Conservation (phyloP, 495 filamentous ascomycete genomes). For the Lasiosphaeria ovina region DNA sequence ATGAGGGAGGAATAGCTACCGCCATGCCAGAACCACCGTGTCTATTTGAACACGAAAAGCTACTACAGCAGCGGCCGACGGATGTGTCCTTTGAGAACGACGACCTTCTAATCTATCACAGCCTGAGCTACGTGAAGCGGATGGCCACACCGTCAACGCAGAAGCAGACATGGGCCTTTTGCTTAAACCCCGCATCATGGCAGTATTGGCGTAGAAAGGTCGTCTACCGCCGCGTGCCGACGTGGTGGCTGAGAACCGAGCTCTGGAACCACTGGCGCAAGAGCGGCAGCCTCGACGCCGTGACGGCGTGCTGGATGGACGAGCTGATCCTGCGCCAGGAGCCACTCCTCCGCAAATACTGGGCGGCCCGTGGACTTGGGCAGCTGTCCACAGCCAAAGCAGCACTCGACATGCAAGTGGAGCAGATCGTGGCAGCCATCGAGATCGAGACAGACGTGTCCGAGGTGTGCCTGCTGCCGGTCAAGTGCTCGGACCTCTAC, state of each 20-base stretch:
- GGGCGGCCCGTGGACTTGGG: constrained; percentile 56
- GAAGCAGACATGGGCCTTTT: background rate
- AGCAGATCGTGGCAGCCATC: constrained; percentile 59
- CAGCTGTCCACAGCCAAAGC: constrained; percentile 52
- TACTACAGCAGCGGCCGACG: constrained; percentile 19
- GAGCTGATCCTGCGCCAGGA: constrained; percentile 59
- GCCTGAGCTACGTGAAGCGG: constrained; percentile 9
- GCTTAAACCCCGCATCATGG: constrained; percentile 20
- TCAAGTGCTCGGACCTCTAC: constrained; percentile 62
- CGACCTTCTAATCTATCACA: constrained; percentile 26
- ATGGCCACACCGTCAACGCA: constrained; percentile 13
- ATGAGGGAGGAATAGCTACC: constrained; percentile 7
- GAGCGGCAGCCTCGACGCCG: constrained; percentile 56
- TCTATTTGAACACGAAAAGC: constrained; percentile 24
- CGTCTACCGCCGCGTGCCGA: constrained; percentile 38
- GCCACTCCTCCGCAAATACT: constrained; percentile 54
- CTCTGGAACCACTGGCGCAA: constrained; percentile 67
- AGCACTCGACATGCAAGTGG: constrained; percentile 55
- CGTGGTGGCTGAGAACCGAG: constrained; percentile 56
- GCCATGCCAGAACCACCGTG: constrained; percentile 10
- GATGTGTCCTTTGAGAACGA: constrained; percentile 26
- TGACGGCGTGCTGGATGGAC: constrained; percentile 63
- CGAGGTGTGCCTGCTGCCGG: constrained; percentile 57
- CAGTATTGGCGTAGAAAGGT: constrained; percentile 15
- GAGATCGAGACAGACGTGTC: constrained; percentile 59